Base-by-base conservation (phyloP, 176 grass and related monocot species). In the Musa itinerans region DNA sequence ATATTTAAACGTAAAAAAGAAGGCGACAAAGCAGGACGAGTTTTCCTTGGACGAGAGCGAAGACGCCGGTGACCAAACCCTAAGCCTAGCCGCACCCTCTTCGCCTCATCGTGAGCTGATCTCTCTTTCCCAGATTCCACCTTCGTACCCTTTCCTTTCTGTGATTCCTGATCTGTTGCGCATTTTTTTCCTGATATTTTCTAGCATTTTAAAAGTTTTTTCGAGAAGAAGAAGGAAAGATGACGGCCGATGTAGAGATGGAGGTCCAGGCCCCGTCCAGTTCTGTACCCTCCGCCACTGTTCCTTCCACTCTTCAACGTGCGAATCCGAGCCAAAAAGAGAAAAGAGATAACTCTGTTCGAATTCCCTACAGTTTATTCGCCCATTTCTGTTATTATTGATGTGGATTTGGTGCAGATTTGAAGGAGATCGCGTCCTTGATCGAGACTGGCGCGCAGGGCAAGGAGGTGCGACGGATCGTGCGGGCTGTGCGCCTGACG, bases 401-500 rank as follows among this genome's bases (percentile, higher is more conserved):
- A 16, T 66, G 25, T 50, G 24, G 62, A 52, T 21, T 75, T 15
- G 16, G 26, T 74, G 52, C 74, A 96, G 92, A 89, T 96, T 89
- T 96, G 80, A 96, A 83, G 89, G 92, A 96, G 82, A 96, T 96
- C 51, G 83, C 84, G 4, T 68, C 84, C 3, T 34, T 92, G 80
- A 87, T 96, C 75, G 92, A 96, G 74, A 83, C 82, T 0, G 89
- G 92, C 50, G 85, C 89, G 19, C 83, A 89, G 48, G 68, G 74
- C 74, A 92, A 92, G 78, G 92, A 96, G 89, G 89, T 82, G 22
- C 89, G 84, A 59, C 84, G 89, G 63, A 87, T 96, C 83, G 82
- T 84, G 55, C 92, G 87, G 19, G 87, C 92, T 2, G 78, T 96
- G 67, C 87, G 89, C 63, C 87, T 86, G 56, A 92, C 92, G 56